Base-by-base conservation (phyloP, 139 green algal genomes). In the Ostreobium quekettii region DNA sequence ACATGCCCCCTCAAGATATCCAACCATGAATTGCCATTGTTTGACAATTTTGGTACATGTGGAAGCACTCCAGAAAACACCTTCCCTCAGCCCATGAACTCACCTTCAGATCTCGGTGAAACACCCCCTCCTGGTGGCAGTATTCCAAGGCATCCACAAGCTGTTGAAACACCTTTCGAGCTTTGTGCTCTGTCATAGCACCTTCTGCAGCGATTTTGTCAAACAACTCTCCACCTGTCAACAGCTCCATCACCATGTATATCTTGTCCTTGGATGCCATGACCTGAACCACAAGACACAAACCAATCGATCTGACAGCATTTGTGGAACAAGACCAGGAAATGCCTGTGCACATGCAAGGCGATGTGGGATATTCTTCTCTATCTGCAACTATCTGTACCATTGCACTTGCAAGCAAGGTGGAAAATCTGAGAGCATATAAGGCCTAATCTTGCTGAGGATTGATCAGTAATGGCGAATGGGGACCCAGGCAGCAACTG, bases 221-320 rank as follows among this genome's bases (percentile, higher is more conserved):
- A 72, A 89, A 92, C 6, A 92, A 77, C 53, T 91, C 85, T 0
- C 85, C 85, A 67, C 57, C 77, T 2, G 77, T 84, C 2, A 89
- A 79, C n/a, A 87, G 76, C 75, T 92, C 85, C 76, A 92, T 75
- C 39, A 92, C 86, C 60, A 91, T 76, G 59, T 86, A 91, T 42
- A 91, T 83, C 69, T 84, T 86, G 47, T 79, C 77, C 36, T 67
- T 62, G 24, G 71, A 80, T 26, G 77, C 80, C 72, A 91, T 74
- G 26, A 91, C 83, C 57, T 83, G 53, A 7, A 62, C 53, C 19
- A 11, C 15, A 11, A 11, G 42, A 11, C 42, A 19, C 42, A 11
- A 11, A 19, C 42, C 42, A 11, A n/a, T n/a, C n/a, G n/a, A n/a
- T n/a, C n/a, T n/a, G n/a, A n/a, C n/a, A n/a, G n/a, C n/a, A n/a